Evolutionary conservation across 371 early-diverging fungal species (phyloP).

Genomic region (Rhizopus sp.): DNA sequence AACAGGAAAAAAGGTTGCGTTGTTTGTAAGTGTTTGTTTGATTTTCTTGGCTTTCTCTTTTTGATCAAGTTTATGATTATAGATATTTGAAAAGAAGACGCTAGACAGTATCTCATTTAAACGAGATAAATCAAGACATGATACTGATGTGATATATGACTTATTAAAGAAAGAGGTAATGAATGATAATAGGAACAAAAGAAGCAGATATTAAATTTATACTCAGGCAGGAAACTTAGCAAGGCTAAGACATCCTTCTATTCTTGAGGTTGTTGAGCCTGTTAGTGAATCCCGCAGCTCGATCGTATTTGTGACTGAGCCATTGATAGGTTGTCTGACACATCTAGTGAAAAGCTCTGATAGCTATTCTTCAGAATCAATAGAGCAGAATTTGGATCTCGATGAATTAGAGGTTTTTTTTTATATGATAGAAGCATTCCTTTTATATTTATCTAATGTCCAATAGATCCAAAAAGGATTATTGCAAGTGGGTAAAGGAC

Average conservation of each 20-base stretch:
- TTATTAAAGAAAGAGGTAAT: conserved; percentile 66
- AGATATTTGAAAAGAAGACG: conserved; percentile 76
- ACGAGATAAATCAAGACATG: conserved; percentile 49
- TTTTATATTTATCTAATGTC: neutral
- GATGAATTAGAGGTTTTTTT: conserved; percentile 77
- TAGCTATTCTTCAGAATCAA: conserved; percentile 38
- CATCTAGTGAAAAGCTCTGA: conserved; percentile 65
- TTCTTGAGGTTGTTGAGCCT: conserved; percentile 84
- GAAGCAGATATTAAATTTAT: neutral
- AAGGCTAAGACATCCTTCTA: conserved; percentile 81
- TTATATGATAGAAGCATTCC: neutral
- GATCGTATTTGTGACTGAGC: conserved; percentile 84
- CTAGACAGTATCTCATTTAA: conserved; percentile 52
- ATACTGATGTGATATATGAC: conserved; percentile 61
- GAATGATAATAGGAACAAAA: neutral
- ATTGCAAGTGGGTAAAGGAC: conserved; percentile 76
- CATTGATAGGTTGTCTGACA: conserved; percentile 65
- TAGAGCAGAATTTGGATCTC: conserved; percentile 56
- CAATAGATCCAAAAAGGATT: conserved; percentile 81
- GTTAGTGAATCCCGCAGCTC: conserved; percentile 73
- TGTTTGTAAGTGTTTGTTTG: conserved; percentile 54
- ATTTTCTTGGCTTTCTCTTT: conserved; percentile 7
- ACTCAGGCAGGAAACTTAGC: conserved; percentile 69
- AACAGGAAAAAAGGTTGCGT: conserved; percentile 60
- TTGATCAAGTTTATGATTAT: conserved; percentile 10